Conservation (phyloP, 441 rosid species). For the Biscutella auriculata region DNA sequence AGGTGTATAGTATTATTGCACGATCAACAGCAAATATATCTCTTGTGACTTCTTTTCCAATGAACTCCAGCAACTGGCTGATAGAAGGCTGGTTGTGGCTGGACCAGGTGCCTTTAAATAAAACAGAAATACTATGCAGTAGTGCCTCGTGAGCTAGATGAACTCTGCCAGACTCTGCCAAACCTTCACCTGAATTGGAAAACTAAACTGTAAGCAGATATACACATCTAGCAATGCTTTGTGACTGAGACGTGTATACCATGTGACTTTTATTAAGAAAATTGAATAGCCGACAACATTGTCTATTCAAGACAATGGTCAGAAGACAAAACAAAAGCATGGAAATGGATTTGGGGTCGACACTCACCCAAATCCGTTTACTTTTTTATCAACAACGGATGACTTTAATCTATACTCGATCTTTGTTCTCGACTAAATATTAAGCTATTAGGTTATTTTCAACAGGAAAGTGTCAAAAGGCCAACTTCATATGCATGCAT, state of each 20-base stretch:
- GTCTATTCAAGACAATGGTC: constrained; percentile 2
- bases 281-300: neutral
- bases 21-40: constrained; percentile 69
- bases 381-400: neutral
- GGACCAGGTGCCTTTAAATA: constrained; percentile 42
- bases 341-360: constrained; percentile 5
- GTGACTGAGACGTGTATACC: neutral
- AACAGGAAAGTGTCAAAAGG: constrained; percentile 4
- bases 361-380: neutral
- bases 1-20: constrained; percentile 47
- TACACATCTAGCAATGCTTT: constrained; percentile 1
- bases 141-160: constrained; percentile 58
- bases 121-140: constrained; percentile 42
- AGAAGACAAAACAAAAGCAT: constrained; percentile 3
- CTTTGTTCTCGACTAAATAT: neutral
- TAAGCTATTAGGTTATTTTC: neutral
- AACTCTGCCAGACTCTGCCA: constrained; percentile 32
- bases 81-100: constrained; percentile 24
- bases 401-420: neutral
- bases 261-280: neutral
- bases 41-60: constrained; percentile 44
- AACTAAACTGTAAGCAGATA: constrained; percentile 10
- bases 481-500: constrained; percentile 18
- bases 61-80: constrained; percentile 45
- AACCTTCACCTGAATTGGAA: constrained; percentile 63